Base-by-base conservation (phyloP, 164 flowering plant genomes). In the Sextonia rubra region DNA sequence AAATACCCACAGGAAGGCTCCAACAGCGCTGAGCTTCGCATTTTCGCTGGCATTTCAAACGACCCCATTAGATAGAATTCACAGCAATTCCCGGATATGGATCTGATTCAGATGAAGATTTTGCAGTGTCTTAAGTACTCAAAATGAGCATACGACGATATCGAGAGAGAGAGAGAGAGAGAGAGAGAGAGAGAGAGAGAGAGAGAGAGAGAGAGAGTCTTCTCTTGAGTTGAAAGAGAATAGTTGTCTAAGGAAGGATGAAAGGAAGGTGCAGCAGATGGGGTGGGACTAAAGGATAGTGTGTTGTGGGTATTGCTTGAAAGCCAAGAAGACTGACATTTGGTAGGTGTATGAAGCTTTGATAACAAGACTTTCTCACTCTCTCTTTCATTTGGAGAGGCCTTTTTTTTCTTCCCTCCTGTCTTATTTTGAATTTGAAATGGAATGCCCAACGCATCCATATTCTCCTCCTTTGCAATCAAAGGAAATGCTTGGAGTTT, bases 1-100 rank as follows among this genome's bases (percentile, higher is more conserved):
- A 92, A 80, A 77, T 88, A 94, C 66, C 93, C 97, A 66, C 98
- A 92, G 66, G 98, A 92, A 9, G 91, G 82, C 81, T 91, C 97
- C 11, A 85, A 75, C 75, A 87, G 67, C 32, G 82, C 76, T 1
- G 87, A 82, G 72, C 87, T 85, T 74, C 82, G 71, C 76, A 81
- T 80, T 72, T 80, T 81, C 12, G 68, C 67, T 4, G 89, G 85
- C 26, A 80, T 76, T 37, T 86, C 76, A 55, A 86, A 65, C 18
- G 93, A 81, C 27, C 85, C 85, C 87, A 87, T 84, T 37, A 26
- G 24, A 20, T 32, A 22, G n/a, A 60, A 55, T 32, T n/a, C 9
- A 25, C 23, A 29, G 18, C 24, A 47, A 17, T 68, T 37, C 14
- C 11, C 23, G 7, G 24, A 20, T 26, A 47, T 27, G 32, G 22